Evolutionary conservation across 805 yeast species (phyloP).

Genomic region (Hanseniaspora guilliermondii): DNA sequence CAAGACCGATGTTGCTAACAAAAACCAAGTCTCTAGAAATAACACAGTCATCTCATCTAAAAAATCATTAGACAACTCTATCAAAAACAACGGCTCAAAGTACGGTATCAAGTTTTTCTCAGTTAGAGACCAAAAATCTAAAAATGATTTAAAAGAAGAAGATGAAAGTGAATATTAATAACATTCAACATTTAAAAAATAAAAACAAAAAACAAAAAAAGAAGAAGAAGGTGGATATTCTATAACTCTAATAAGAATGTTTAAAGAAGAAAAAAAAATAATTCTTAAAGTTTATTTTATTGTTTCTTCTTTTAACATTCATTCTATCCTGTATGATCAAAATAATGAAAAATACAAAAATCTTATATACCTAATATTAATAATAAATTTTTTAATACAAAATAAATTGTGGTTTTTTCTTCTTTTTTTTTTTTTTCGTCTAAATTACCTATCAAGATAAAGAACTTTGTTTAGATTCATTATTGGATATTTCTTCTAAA

Average conservation of each 20-base stretch:
- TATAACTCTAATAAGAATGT: too few relatives aligned
- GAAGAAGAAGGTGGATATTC: too few relatives aligned
- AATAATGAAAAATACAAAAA: too few relatives aligned
- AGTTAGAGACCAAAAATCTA: slow-evolving; percentile 40
- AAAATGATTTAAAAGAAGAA: slow-evolving; percentile 32
- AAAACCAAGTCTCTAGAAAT: slow-evolving; percentile 12
- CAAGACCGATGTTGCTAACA: slow-evolving; percentile 14
- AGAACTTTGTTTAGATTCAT: slow-evolving; percentile 2
- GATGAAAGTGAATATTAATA: slow-evolving; percentile 21
- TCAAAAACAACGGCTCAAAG: slow-evolving; percentile 21
- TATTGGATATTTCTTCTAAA: slow-evolving; percentile 15
- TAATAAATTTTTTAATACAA: not conserved
- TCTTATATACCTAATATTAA: not conserved
- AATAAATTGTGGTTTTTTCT: not conserved
- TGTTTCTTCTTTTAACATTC: not conserved
- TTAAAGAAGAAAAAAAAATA: too few relatives aligned
- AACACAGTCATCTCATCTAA: slow-evolving; percentile 13
- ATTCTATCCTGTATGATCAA: too few relatives aligned
- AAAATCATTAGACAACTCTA: slow-evolving; percentile 16
- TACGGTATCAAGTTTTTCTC: slow-evolving; percentile 65
- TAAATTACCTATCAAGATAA: not conserved
- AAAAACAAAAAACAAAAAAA: too few relatives aligned
- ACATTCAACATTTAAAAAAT: too few relatives aligned
- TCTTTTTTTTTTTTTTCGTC: not conserved
- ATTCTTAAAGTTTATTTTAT: too few relatives aligned